Percentiles rank a stretch among this genome's conserved stretches.
phyloP scores from a whole-genome alignment of 768 basidiomycete genomes.

The Auricularia cornea region DNA sequence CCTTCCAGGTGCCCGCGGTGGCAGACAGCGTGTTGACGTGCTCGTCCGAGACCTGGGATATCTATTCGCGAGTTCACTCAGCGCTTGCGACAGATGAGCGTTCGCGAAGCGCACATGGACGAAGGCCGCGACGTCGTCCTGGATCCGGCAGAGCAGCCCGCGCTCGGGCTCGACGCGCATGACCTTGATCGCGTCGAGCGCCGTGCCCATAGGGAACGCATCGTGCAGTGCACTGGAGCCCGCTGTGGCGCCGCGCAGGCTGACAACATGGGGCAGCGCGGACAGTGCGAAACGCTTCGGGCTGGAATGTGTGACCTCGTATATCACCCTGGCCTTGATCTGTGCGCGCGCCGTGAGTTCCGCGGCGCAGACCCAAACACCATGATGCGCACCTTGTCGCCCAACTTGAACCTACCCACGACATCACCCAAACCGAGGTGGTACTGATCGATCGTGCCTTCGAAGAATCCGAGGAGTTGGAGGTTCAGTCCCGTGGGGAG shows the following conservation, averaged over 20 bases:
- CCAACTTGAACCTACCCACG: conserved; percentile 29
- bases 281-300: conserved; percentile 83
- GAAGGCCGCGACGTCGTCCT: conserved; percentile 63
- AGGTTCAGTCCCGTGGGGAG: conserved; percentile 70
- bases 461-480: conserved; percentile 86
- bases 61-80: conserved; percentile 40
- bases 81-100: neutral
- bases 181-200: conserved; percentile 67
- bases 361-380: conserved; percentile 15
- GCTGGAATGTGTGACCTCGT: conserved; percentile 56
- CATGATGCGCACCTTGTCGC: conserved; percentile 23
- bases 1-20: conserved; percentile 70
- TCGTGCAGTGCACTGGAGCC: conserved; percentile 34
- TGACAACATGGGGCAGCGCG: conserved; percentile 61
- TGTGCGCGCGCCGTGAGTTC: conserved; percentile 49
- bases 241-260: conserved; percentile 36
- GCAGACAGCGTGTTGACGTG: conserved; percentile 70
- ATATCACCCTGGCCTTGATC: conserved; percentile 78
- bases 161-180: conserved; percentile 69
- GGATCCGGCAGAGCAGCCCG: conserved; percentile 65
- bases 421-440: conserved; percentile 50
- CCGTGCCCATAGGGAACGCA: conserved; percentile 64
- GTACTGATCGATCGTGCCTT: conserved; percentile 77
- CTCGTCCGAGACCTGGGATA: conserved; percentile 89
- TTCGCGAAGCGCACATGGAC: conserved; percentile 61